Evolutionary conservation across 2,329 filamentous ascomycete genomes (phyloP), one percentile per base, ranked within the genome.

Genomic region (Pyricularia sp.): DNA sequence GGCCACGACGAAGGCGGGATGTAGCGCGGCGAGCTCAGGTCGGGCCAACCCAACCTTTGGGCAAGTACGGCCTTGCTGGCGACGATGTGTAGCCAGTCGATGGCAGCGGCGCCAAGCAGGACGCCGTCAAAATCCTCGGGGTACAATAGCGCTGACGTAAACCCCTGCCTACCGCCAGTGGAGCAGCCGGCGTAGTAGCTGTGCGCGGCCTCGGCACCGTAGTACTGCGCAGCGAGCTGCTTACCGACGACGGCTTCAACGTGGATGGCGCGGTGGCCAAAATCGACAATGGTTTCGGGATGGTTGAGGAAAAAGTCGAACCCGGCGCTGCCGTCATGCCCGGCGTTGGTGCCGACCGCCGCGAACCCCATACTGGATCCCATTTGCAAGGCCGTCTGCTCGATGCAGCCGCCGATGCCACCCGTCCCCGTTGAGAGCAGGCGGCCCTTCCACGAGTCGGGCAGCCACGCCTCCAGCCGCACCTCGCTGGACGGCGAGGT

Each of bases 111-210:
- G 2, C 83, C 82, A 3, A 25, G 33, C 7, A 55, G 23, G 7
- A 68, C 65, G 11, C 70, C 70, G 63, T 71, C 70, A 55, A 87
- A 88, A 70, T 88, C 85, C 0, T 82, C 77, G 0, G 87, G 85
- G 70, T 82, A 87, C n/a, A 77, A 73, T 71, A 88, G 82, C 0
- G 84, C 81, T 7, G 81, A 81, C 68, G 84, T 85, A 42, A 86
- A 77, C 3, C 85, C 87, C 77, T 89, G 85, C 0, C 86, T 79
- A 0, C 87, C 86, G 9, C 88, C 87, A 0, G 85, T 83, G 0
- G 85, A 88, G 73, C 87, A 89, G 9, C 87, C 87, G 2, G 83
- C 73, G 70, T 83, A 88, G 74, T 88, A 89, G 1, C 80, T 82
- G 68, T 81, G 82, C 0, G 76, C 74, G 0, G 78, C 74, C 0